Evolutionary conservation across 106 monocot genomes (phyloP).

Genomic region (Dendrobium nobile): DNA sequence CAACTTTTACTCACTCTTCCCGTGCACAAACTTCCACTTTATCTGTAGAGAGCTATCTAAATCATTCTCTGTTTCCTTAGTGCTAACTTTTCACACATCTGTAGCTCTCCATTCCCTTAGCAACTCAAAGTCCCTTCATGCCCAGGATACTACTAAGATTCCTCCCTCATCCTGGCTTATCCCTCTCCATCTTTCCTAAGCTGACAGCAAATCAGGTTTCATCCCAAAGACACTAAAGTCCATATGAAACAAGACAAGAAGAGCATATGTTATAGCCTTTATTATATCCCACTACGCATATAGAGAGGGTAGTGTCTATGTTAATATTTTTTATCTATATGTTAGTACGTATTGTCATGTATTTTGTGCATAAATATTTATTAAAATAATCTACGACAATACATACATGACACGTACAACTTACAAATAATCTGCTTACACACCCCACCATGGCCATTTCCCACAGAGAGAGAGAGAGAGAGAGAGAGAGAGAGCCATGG

Average conservation of each 20-base stretch:
- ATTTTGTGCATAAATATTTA: background rate
- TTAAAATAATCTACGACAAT: background rate
- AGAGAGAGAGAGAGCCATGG: background rate
- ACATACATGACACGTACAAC: too few relatives aligned
- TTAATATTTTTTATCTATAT: too few relatives aligned
- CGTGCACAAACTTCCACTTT: slow-evolving; percentile 4
- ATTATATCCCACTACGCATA: background rate
- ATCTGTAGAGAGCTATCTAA: background rate
- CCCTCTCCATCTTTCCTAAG: slow-evolving; percentile 22
- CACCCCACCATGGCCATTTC: too few relatives aligned
- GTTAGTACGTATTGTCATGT: background rate
- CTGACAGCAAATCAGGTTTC: slow-evolving; percentile 23
- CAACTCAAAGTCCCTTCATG: slow-evolving; percentile 16
- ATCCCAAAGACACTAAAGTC: slow-evolving; percentile 28
- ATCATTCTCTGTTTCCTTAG: background rate
- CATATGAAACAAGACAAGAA: slow-evolving; percentile 22
- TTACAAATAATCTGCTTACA: too few relatives aligned
- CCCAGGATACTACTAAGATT: slow-evolving; percentile 42
- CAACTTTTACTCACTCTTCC: slow-evolving; percentile 2
- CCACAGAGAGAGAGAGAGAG: slow-evolving; percentile 5
- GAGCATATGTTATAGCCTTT: background rate
- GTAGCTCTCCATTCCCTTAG: slow-evolving; percentile 2
- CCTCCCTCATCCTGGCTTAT: slow-evolving; percentile 11
- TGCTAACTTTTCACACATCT: background rate
- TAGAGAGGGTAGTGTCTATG: too few relatives aligned